A percentile compares a stretch with the other conserved stretches of the same genome.
These are phyloP conservation scores for Aspergillus leporis DNA, from an alignment of 495 filamentous ascomycete genomes.

Conservation along the genomic window DNA sequence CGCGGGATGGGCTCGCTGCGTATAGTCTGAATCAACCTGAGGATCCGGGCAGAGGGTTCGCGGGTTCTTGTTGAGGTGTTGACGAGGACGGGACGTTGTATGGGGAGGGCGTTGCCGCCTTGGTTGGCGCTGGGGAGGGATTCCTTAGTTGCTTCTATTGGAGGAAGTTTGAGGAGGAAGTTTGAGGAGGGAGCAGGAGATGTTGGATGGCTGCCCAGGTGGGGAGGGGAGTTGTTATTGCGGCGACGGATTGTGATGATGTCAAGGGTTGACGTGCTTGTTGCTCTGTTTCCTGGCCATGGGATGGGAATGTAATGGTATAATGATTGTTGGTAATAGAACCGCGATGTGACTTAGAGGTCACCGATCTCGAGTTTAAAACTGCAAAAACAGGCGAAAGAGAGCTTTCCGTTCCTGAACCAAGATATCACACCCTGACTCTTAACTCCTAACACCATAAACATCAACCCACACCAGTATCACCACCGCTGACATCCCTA, in stretches of 20 bases:
- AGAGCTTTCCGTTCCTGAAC: too few relatives aligned
- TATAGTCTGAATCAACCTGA: conserved; percentile 39
- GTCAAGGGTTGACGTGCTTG: background rate
- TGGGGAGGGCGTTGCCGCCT: conserved; percentile 39
- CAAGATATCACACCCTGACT: too few relatives aligned
- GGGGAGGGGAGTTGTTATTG: conserved; percentile 29
- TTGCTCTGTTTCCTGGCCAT: background rate
- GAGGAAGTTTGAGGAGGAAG: conserved; percentile 32
- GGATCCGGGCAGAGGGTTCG: conserved; percentile 49
- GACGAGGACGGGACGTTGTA: conserved; percentile 36
- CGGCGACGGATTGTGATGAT: conserved; percentile 17
- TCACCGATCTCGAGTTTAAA: too few relatives aligned
- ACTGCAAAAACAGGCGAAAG: too few relatives aligned
- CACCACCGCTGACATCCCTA: too few relatives aligned
- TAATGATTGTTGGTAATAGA: too few relatives aligned
- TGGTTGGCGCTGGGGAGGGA: conserved; percentile 50
- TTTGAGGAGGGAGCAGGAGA: conserved; percentile 30
- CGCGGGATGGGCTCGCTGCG: conserved; percentile 14
- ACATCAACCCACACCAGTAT: too few relatives aligned
- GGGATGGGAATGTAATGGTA: background rate
- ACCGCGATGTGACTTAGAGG: too few relatives aligned
- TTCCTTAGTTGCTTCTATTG: conserved; percentile 32
- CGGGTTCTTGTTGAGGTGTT: conserved; percentile 50
- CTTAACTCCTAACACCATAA: too few relatives aligned
- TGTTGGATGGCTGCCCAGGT: conserved; percentile 44